These are phyloP conservation scores for Lachnellula arida DNA, from an alignment of 2,329 filamentous ascomycete species.

Conservation along the genomic window DNA sequence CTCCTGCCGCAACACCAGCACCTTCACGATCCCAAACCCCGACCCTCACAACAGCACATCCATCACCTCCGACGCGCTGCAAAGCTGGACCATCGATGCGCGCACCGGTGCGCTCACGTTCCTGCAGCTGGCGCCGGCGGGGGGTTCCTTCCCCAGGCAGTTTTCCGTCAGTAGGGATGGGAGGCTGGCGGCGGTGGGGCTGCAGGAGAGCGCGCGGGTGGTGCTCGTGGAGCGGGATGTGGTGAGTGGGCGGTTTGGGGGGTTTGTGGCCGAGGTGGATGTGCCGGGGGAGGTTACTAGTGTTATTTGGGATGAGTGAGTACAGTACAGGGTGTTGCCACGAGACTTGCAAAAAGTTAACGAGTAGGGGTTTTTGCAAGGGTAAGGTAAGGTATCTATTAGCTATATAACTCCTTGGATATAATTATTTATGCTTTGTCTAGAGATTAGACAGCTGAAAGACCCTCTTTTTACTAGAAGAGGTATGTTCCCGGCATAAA, in stretches of 20 bases:
- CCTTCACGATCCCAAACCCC: constrained; percentile 46
- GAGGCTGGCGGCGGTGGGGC: constrained; percentile 40
- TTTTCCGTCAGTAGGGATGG: constrained; percentile 44
- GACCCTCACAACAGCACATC: constrained; percentile 39
- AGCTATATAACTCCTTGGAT: no score
- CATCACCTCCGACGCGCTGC: constrained; percentile 58
- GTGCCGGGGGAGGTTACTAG: constrained; percentile 24
- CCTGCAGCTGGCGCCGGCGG: constrained; percentile 39
- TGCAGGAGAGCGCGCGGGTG: constrained; percentile 39
- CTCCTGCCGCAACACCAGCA: constrained; percentile 61
- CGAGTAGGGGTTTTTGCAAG: no score
- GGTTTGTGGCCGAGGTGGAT: constrained; percentile 24
- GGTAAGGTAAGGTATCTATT: no score
- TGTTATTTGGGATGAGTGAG: constrained; percentile 32
- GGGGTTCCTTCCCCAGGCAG: constrained; percentile 42
- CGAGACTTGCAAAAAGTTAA: no score
- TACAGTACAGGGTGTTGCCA: no score
- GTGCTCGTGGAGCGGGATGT: constrained; percentile 39
- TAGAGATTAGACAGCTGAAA: no score
- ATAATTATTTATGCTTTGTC: no score
- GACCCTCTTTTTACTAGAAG: no score
- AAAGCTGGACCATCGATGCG: constrained; percentile 53
- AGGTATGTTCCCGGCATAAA: no score
- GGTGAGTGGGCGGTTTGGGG: constrained; percentile 37
- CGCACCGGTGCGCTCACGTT: constrained; percentile 40